Evolutionary conservation across 2,329 filamentous ascomycete genomes (phyloP), one percentile per base, ranked within the genome.

Genomic region (Penicillium hesseltinei): DNA sequence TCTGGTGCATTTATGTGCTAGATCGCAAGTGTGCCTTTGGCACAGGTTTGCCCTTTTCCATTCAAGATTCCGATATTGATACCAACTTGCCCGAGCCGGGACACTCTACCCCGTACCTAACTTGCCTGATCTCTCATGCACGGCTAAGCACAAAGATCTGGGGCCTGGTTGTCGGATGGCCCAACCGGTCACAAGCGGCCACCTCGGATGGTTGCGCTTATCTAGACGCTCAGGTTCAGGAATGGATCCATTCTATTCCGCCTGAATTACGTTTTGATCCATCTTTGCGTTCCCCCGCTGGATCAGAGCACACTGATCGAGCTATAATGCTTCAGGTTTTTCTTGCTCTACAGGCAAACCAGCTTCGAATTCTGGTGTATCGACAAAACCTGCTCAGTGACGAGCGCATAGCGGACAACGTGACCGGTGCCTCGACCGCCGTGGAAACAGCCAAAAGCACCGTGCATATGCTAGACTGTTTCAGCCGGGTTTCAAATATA

Each of bases 1-100:
- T 82, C 58, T 83, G 80, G 79, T 80, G 75, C 31, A 78, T 81
- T 19, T 82, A 82, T 53, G 77, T 80, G 0, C 73, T 83, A 0
- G 81, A 82, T 49, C 77, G 80, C 0, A 76, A 80, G 23, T 83
- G 79, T 78, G 81, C 79, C 10, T 81, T 82, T 35, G 80, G 80
- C 2, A 82, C 79, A 0, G 79, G 80, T 13, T 63, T 82, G 21
- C 79, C 80, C 0, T 82, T 81, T 61, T 76, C 76, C 0, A 71
- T 82, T 5, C 72, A 79, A 11, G 80, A 82, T 52, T 73, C 75
- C 0, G 80, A 82, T 48, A 78, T 82, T 57, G 80, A 82, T 49
- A 77, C 79, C 0, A 75, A 77, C 38, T 62, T 82, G 1, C 78
- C 78, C 0, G 75, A 81, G 51, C 77, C 77, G 0, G 79, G 65